phyloP scores from a whole-genome alignment of 345 rosid species.

The Corymbia maculata region DNA sequence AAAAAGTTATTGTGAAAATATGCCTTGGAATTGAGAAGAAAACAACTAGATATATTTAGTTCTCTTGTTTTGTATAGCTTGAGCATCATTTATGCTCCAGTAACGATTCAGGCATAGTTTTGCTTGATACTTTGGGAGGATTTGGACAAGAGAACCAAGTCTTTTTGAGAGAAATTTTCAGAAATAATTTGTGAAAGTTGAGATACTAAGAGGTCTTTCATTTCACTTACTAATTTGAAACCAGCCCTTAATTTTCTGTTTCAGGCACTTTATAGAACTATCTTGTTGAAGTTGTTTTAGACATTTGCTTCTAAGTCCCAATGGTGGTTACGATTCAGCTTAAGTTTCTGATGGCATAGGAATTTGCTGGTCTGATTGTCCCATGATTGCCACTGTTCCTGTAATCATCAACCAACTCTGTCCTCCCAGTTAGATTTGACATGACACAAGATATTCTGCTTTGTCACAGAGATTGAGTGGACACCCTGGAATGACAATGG shows the following conservation, averaged over 20 bases:
- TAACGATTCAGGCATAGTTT: neutral
- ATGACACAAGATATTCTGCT: neutral
- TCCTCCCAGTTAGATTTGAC: neutral
- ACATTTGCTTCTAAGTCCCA: neutral
- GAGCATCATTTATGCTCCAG: neutral
- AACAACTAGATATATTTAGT: neutral
- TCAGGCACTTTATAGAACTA: neutral
- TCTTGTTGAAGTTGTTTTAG: neutral
- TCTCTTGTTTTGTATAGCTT: neutral
- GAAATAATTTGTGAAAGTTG: neutral
- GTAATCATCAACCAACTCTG: neutral
- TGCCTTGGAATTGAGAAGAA: neutral
- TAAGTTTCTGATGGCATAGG: neutral
- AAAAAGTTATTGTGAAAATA: neutral
- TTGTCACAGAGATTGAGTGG: conserved; percentile 65
- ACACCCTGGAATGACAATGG: conserved; percentile 96
- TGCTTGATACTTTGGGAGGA: neutral
- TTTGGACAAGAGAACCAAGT: neutral
- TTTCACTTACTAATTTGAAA: neutral
- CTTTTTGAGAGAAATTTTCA: neutral
- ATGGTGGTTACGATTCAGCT: neutral
- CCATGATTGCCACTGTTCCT: neutral
- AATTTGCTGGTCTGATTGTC: neutral
- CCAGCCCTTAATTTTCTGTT: neutral
- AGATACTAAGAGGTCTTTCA: neutral